Conservation (phyloP, 306 rosid genomes). For the Clitoria ternatea region DNA sequence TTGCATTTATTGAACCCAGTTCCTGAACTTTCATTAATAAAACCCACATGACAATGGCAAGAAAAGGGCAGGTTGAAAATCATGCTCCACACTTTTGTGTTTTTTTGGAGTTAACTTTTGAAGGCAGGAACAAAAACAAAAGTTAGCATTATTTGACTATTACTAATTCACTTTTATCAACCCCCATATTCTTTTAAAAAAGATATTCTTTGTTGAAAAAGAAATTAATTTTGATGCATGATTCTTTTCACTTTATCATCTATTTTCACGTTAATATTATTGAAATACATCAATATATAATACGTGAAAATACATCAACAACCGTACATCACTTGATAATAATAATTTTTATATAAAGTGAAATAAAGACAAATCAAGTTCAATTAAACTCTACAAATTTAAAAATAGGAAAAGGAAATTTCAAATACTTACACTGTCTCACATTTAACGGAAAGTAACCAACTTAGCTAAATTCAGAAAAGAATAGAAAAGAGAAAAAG, state of each 20-base stretch:
- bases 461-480: background rate
- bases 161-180: conserved; percentile 20
- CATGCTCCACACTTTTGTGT: conserved; percentile 17
- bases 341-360: no score
- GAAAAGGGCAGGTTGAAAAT: background rate
- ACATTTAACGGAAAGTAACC: background rate
- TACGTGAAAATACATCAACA: no score
- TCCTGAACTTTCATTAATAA: conserved; percentile 24
- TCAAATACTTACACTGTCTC: background rate
- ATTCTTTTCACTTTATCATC: background rate
- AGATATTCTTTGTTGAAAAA: background rate
- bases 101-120: conserved; percentile 22
- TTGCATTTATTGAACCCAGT: conserved; percentile 15
- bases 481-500: background rate
- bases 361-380: background rate
- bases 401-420: background rate
- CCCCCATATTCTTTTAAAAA: conserved; percentile 2
- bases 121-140: conserved; percentile 24
- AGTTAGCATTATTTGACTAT: conserved; percentile 26
- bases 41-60: conserved; percentile 27
- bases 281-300: background rate
- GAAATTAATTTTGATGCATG: background rate
- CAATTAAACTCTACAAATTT: background rate
- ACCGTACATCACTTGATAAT: background rate
- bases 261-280: background rate